Conservation (phyloP, 371 early-diverging fungal species). For the Mucor plumbeus region DNA sequence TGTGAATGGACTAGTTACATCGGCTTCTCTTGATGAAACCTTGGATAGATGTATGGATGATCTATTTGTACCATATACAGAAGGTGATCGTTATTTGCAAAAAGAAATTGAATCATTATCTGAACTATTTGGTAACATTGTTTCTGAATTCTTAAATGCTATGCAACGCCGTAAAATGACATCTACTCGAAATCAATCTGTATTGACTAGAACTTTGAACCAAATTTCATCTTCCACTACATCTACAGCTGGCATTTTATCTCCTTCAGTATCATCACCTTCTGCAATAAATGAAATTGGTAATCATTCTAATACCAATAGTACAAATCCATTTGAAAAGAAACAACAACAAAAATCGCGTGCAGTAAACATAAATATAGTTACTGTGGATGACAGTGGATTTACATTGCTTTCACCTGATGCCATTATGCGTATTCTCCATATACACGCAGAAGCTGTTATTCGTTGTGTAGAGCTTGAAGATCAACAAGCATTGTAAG, state of each 20-base stretch:
- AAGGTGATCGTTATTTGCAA: slow-evolving; percentile 83
- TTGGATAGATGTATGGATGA: slow-evolving; percentile 92
- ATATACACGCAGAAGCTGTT: slow-evolving; percentile 87
- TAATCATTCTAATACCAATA: background rate
- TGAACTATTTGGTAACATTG: slow-evolving; percentile 66
- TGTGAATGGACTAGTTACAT: slow-evolving; percentile 41
- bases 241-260: slow-evolving; percentile 35
- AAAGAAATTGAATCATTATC: slow-evolving; percentile 73
- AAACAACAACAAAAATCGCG: slow-evolving; percentile 5
- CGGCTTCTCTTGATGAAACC: slow-evolving; percentile 61
- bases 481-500: slow-evolving; percentile 68
- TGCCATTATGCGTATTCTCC: slow-evolving; percentile 68
- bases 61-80: slow-evolving; percentile 93
- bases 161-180: slow-evolving; percentile 64
- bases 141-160: slow-evolving; percentile 47
- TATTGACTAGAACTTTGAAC: slow-evolving; percentile 73
- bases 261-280: slow-evolving; percentile 24
- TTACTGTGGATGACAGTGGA: slow-evolving; percentile 45
- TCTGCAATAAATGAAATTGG: slow-evolving; percentile 17
- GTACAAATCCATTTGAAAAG: slow-evolving; percentile 26
- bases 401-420: slow-evolving; percentile 65
- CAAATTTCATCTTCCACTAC: slow-evolving; percentile 62
- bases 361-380: slow-evolving; percentile 24
- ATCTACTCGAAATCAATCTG: slow-evolving; percentile 64
- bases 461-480: slow-evolving; percentile 83